These are phyloP conservation scores for Rhododendron simsii DNA, from an alignment of 148 eudicot genomes.

Conservation along the genomic window DNA sequence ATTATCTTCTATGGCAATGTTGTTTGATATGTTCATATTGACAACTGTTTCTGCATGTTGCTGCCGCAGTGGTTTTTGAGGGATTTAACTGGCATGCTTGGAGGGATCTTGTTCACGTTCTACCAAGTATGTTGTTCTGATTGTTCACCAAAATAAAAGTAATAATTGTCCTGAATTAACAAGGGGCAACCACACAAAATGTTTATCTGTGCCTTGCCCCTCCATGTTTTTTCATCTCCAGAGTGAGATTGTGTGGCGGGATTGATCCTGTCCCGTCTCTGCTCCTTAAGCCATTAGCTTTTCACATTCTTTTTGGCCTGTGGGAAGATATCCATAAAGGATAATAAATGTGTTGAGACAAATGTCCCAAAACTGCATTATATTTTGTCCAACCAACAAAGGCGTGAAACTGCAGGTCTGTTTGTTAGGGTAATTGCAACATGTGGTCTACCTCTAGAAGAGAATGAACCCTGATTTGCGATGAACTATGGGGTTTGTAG, in stretches of 20 bases:
- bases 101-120: slow-evolving; percentile 92
- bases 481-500: not conserved
- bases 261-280: not conserved
- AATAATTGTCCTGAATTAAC: not conserved
- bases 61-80: slow-evolving; percentile 88
- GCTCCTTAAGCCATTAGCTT: not conserved
- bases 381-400: not conserved
- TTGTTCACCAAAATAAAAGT: not conserved
- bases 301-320: not conserved
- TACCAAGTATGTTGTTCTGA: slow-evolving; percentile 54
- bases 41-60: slow-evolving; percentile 4
- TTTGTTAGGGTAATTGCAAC: not conserved
- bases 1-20: not conserved
- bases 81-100: slow-evolving; percentile 98
- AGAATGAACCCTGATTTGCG: not conserved
- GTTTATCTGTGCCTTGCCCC: not conserved
- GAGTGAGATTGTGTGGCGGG: not conserved
- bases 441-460: not conserved
- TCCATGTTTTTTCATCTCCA: not conserved
- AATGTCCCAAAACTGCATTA: not conserved
- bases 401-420: not conserved
- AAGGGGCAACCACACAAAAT: not conserved
- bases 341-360: not conserved
- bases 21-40: not conserved
- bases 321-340: not conserved